Base-by-base conservation (phyloP, 768 basidiomycete genomes). In the Phylloporus sp. region DNA sequence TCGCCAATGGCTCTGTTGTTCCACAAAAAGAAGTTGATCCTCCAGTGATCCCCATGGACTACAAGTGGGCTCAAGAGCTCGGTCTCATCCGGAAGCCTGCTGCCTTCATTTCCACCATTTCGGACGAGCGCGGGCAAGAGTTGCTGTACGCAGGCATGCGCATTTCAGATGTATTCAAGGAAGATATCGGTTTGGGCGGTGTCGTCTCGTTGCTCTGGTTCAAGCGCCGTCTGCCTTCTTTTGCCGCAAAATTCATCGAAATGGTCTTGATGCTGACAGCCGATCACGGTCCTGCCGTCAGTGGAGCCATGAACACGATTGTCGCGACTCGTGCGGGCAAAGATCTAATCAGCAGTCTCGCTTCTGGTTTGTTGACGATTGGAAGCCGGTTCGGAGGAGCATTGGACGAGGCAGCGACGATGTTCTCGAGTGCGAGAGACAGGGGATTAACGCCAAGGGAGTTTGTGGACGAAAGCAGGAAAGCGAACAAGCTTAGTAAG, bases 181-280 rank as follows among this genome's bases (percentile, higher is more conserved):
- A 92, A 56, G 88, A 97, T 59, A 90, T 98, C 57, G 95, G 95
- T 56, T 78, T 99, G 58, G 95, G 97, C 52, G 95, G 97, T 80
- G 97, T 98, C 62, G 87, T 99, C 66, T 84, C 83, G 51, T 75
- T 99, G 67, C 77, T 98, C 62, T 98, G 95, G 97, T 99, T 97
- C 84, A 97, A 97, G 79, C 83, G 95, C 62, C 89, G 72, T 59
- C 80, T 98, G 22, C 95, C 94, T 16, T 75, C 85, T 43, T 95
- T 88, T 80, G 95, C 95, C 42, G 86, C 93, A 70, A 98, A 97
- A 77, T 99, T 99, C 80, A 86, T 99, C 70, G 95, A 99, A 79
- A 99, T 98, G 97, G 94, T 97, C 48, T 81, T 99, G 69, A 95
- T 97, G 91, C 80, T 99, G 60, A 99, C 95, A 12, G 95, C 95